Base-by-base conservation (phyloP, 164 flowering plant genomes). In the Nymphaea colorata region DNA sequence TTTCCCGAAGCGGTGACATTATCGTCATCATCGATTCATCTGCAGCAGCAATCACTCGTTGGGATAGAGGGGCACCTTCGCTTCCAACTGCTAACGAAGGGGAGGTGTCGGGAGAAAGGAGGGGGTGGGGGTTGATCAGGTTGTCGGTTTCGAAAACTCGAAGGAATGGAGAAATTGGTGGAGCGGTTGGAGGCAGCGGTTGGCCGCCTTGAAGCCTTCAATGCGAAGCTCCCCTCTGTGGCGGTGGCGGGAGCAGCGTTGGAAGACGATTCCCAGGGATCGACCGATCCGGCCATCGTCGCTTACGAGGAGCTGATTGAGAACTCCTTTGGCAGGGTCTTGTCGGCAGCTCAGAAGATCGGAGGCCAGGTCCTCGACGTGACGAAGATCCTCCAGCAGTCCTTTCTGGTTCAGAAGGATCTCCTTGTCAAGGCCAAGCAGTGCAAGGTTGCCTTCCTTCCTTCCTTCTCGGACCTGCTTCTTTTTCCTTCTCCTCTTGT, bases 181-280 rank as follows among this genome's bases (percentile, higher is more conserved):
- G 74, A 74, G 77, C 66, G 99, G 71, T 67, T 95, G 77, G 99
- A 95, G 68, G 76, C 96, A 41, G 99, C 98, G 42, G 97, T 95
- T 65, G 65, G 80, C 71, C 85, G 93, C 41, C 78, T 95, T 42
- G 99, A 95, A 81, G 70, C 84, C 73, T 64, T 87, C 14, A 81
- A 95, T 43, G 16, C 59, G 51, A 72, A 42, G 43, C 42, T 71
- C 5, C 36, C 66, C 16, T 25, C 6, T 44, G 47, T 44, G n/a
- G 44, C 62, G 6, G 70, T 6, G 4, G 64, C 43, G 41, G 72
- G 12, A 11, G 43, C 42, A 6, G 79, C 69, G 41, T 73, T 60
- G 4, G 55, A 70, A 15, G 7, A 67, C 7, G 55, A 25, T 25
- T 25, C 36, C 36, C 36, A 47, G 55, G 55, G 12, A 14, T 47